Evolutionary conservation across 2,329 filamentous ascomycete species (phyloP).

Genomic region (Aschersonia sp.): DNA sequence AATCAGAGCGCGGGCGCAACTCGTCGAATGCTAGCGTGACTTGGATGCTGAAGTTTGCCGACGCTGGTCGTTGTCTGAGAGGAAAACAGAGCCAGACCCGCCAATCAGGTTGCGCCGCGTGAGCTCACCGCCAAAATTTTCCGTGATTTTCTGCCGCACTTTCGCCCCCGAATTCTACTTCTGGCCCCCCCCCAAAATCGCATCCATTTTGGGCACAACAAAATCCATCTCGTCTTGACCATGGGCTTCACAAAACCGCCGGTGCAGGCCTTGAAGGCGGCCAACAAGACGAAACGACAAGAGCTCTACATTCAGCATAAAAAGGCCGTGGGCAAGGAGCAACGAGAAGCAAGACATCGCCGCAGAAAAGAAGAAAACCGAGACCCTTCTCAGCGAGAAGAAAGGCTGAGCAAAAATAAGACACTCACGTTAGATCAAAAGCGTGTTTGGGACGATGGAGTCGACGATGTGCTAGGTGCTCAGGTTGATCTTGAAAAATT

Average conservation of each 20-base stretch:
- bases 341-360: constrained; percentile 62
- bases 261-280: constrained; percentile 29
- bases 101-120: constrained; percentile 9
- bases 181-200: constrained; percentile 6
- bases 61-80: too few species aligned
- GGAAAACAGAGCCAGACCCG: constrained; percentile 2
- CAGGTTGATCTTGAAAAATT: constrained; percentile 45
- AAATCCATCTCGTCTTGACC: background rate
- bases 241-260: constrained; percentile 22
- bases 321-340: constrained; percentile 56
- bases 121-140: constrained; percentile 25
- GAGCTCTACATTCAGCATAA: constrained; percentile 70
- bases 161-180: background rate
- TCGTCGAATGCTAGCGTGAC: too few species aligned
- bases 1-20: too few species aligned
- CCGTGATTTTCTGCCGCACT: constrained; percentile 16
- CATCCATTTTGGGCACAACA: too few species aligned
- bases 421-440: constrained; percentile 75
- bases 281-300: constrained; percentile 70
- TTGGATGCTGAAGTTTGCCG: background rate
- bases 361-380: constrained; percentile 76
- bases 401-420: constrained; percentile 64
- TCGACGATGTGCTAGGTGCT: constrained; percentile 41
- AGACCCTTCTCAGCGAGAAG: constrained; percentile 60
- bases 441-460: constrained; percentile 75